A percentile compares a stretch with the other conserved stretches of the same genome.
These are phyloP conservation scores for Coemansia sp. DNA, from an alignment of 192 early-diverging fungal species.

Conservation along the genomic window DNA sequence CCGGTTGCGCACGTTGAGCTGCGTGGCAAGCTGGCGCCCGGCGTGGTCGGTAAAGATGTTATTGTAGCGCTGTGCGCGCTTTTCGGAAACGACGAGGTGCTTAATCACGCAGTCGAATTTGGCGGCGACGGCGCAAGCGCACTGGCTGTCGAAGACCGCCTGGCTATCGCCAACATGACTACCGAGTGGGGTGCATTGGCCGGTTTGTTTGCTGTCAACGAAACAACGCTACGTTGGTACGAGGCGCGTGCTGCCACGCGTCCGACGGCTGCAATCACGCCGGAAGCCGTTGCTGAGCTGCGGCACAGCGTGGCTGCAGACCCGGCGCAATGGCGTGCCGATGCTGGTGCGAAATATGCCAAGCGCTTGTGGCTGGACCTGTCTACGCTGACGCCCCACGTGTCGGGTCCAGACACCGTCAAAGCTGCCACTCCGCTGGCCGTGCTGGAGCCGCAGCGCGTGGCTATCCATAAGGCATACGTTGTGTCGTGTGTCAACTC, in stretches of 20 bases:
- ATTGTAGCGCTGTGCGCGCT: slow-evolving; percentile 92
- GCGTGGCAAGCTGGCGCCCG: slow-evolving; percentile 67
- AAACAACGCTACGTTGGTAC: slow-evolving; percentile 70
- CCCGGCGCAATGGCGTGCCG: slow-evolving; percentile 38
- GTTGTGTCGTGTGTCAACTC: slow-evolving; percentile 96
- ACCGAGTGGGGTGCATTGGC: slow-evolving; percentile 99
- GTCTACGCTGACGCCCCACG: slow-evolving; percentile 77
- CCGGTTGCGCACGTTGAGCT: slow-evolving; percentile 91
- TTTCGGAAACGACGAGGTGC: slow-evolving; percentile 91
- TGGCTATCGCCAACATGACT: slow-evolving; percentile 99
- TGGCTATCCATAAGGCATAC: slow-evolving; percentile 95
- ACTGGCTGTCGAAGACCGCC: slow-evolving; percentile 82
- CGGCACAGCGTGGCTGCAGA: slow-evolving; percentile 35
- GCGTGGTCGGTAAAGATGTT: slow-evolving; percentile 96
- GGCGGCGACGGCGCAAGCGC: slow-evolving; percentile 61
- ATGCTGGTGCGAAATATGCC: slow-evolving; percentile 69
- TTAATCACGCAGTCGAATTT: slow-evolving; percentile 98
- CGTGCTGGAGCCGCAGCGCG: slow-evolving; percentile 66
- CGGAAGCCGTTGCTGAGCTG: slow-evolving; percentile 48
- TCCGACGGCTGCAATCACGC: slow-evolving; percentile 43
- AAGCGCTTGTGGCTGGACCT: slow-evolving; percentile 89
- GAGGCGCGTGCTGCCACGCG: slow-evolving; percentile 53
- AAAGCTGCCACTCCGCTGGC: slow-evolving; percentile 83
- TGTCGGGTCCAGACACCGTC: slow-evolving; percentile 95
- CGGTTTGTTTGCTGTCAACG: slow-evolving; percentile 94